A percentile compares a stretch with the other conserved stretches of the same genome.
phyloP scores from a whole-genome alignment of 306 rosid species.

The Lathyrus oleraceus region DNA sequence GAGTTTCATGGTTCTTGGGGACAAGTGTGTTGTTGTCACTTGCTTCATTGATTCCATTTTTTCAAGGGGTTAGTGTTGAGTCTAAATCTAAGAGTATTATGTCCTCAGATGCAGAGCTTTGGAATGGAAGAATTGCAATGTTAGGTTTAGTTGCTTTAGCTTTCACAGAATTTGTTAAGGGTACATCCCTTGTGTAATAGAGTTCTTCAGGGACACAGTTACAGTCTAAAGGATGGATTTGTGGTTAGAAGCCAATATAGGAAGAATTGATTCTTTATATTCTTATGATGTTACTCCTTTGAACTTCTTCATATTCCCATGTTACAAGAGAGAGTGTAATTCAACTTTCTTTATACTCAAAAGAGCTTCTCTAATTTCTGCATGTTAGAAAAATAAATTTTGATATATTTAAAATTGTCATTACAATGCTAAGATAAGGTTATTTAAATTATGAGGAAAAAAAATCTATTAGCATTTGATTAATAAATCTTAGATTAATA shows the following conservation, averaged over 20 bases:
- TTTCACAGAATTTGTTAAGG: slow-evolving; percentile 66
- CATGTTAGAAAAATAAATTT: too few relatives aligned
- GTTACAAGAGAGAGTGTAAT: too few relatives aligned
- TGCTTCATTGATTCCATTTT: slow-evolving; percentile 76
- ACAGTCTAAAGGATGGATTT: neutral
- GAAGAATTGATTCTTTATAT: neutral
- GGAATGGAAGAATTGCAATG: slow-evolving; percentile 92
- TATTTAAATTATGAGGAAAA: too few relatives aligned
- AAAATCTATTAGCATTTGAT: too few relatives aligned
- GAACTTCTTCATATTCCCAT: too few relatives aligned
- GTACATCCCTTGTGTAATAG: slow-evolving; percentile 55
- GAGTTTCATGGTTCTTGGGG: slow-evolving; percentile 64
- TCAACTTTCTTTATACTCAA: too few relatives aligned
- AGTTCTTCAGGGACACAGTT: neutral
- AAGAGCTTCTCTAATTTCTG: too few relatives aligned
- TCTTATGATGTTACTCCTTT: too few relatives aligned
- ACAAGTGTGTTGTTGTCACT: slow-evolving; percentile 56
- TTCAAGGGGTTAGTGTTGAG: slow-evolving; percentile 70
- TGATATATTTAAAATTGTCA: too few relatives aligned
- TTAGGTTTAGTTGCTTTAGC: slow-evolving; percentile 79
- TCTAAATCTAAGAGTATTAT: slow-evolving; percentile 60
- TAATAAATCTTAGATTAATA: too few relatives aligned
- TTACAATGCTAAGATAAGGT: too few relatives aligned
- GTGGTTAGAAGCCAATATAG: neutral
- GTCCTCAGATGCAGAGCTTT: slow-evolving; percentile 73